Evolutionary conservation across 2,329 filamentous ascomycete species (phyloP).

Genomic region (Penicillium decumbens): DNA sequence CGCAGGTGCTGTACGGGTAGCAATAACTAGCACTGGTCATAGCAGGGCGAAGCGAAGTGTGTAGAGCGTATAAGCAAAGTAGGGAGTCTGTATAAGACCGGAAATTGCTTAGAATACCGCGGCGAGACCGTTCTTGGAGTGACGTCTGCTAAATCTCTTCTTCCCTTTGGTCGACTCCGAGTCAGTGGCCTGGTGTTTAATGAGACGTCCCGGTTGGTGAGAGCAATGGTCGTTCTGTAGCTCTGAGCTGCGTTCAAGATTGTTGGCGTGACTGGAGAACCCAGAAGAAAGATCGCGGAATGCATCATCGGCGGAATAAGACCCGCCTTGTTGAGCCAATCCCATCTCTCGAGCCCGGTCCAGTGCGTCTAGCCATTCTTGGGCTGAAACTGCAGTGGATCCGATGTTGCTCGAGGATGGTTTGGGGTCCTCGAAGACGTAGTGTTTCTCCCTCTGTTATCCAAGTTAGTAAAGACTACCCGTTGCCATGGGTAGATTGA

Average conservation of each 20-base stretch:
- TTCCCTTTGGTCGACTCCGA: constrained; percentile 54
- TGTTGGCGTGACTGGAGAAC: constrained; percentile 61
- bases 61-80: neutral
- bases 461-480: constrained; percentile 27
- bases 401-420: constrained; percentile 60
- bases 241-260: constrained; percentile 41
- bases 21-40: neutral
- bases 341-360: constrained; percentile 84
- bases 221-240: constrained; percentile 31
- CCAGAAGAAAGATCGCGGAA: constrained; percentile 66
- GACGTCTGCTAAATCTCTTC: constrained; percentile 79
- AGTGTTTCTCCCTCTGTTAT: constrained; percentile 75
- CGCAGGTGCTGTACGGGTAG: neutral
- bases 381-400: constrained; percentile 63
- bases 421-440: constrained; percentile 91
- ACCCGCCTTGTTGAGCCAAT: constrained; percentile 64
- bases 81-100: no score
- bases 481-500: constrained; percentile 22
- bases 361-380: constrained; percentile 89
- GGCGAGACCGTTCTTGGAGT: constrained; percentile 90
- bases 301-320: constrained; percentile 62
- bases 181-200: constrained; percentile 45
- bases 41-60: neutral
- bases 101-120: constrained; percentile 65
- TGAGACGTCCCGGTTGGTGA: constrained; percentile 42